Evolutionary conservation across 768 basidiomycete species (phyloP).

Genomic region (Fibroporia radiculosa): DNA sequence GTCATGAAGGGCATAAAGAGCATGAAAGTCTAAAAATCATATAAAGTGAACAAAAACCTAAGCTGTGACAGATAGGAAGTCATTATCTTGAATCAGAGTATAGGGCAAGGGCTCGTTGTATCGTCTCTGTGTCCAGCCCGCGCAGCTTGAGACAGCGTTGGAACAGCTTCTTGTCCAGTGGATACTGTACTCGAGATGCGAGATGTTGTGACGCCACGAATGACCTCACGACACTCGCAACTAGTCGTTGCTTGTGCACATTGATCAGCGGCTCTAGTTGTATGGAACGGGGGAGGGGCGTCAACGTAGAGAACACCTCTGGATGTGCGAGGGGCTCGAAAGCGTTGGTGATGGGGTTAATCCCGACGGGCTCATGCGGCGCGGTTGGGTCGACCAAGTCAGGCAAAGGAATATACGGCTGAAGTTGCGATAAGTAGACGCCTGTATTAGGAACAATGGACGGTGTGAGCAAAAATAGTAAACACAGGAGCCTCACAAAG

Average conservation of each 20-base stretch:
- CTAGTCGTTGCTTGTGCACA: conserved; percentile 80
- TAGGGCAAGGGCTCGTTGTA: conserved; percentile 40
- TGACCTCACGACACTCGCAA: conserved; percentile 73
- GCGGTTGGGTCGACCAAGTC: conserved; percentile 80
- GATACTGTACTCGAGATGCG: conserved; percentile 62
- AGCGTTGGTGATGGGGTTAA: conserved; percentile 53
- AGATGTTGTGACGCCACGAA: conserved; percentile 80
- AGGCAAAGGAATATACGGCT: conserved; percentile 58
- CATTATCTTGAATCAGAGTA: conserved; percentile 16
- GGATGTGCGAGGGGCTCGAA: conserved; percentile 69
- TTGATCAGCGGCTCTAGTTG: conserved; percentile 82
- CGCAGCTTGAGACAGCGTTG: conserved; percentile 67
- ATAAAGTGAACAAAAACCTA: too few species aligned
- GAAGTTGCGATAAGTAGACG: conserved; percentile 68
- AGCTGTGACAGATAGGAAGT: too few species aligned
- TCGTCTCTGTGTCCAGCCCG: conserved; percentile 48
- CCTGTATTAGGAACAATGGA: too few species aligned
- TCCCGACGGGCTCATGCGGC: conserved; percentile 57
- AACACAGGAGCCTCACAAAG: conserved; percentile 2
- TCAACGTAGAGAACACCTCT: conserved; percentile 69
- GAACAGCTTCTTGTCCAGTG: conserved; percentile 69
- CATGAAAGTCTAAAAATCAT: too few species aligned
- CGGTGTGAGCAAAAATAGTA: too few species aligned
- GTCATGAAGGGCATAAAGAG: too few species aligned
- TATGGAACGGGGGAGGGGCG: conserved; percentile 67